A percentile compares a stretch with the other conserved stretches of the same genome.
Conservation (phyloP, 2,329 filamentous ascomycete species). For the Lecanosticta acicola region DNA sequence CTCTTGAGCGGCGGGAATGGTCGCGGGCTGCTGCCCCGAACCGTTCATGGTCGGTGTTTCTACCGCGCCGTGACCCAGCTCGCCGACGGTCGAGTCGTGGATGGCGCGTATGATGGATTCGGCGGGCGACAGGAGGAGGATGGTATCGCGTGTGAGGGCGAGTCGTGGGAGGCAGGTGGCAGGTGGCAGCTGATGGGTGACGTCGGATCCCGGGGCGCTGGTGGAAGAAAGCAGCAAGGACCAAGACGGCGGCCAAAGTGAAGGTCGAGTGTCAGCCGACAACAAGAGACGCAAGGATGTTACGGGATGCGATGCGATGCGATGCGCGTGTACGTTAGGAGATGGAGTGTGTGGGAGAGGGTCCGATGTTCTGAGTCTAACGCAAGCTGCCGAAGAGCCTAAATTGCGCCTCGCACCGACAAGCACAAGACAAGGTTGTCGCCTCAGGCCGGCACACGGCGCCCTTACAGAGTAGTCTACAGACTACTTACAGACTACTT, state of each 20-base stretch:
- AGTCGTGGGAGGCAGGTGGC: neutral
- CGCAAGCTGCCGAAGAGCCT: neutral
- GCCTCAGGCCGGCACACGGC: neutral
- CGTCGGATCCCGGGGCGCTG: no score
- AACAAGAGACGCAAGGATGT: no score
- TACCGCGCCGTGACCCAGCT: neutral
- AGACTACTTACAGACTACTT: no score
- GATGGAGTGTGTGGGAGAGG: neutral
- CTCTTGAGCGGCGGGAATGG: slow-evolving; percentile 16
- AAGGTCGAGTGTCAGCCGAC: no score
- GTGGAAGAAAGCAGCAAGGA: no score
- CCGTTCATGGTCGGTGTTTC: slow-evolving; percentile 14
- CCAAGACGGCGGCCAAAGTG: no score
- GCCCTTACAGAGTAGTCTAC: no score
- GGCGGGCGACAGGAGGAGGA: neutral
- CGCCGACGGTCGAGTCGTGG: neutral
- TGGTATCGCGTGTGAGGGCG: neutral
- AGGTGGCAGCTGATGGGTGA: slow-evolving; percentile 1
- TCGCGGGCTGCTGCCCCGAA: slow-evolving; percentile 10
- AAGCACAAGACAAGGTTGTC: neutral
- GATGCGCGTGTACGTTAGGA: neutral
- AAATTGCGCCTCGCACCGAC: no score
- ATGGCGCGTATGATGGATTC: neutral
- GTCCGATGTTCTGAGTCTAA: no score
- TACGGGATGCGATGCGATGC: neutral